These are phyloP conservation scores for Stenocarpella maydis DNA, from an alignment of 2,329 filamentous ascomycete genomes.

Conservation along the genomic window DNA sequence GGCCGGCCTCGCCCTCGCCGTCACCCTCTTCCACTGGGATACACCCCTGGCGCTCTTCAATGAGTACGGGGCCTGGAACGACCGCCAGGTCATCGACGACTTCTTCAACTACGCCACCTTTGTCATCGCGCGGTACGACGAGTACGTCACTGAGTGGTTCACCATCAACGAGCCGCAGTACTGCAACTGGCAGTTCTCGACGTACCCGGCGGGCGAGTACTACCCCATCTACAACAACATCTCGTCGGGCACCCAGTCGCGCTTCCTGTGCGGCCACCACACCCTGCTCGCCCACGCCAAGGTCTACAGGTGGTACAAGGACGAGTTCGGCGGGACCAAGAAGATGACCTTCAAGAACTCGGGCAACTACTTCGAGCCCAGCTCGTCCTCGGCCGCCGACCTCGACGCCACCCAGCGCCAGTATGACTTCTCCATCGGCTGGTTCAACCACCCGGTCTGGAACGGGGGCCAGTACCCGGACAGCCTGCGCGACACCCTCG, in stretches of 20 bases:
- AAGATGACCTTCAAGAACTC: conserved; percentile 28
- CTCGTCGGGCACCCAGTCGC: conserved; percentile 14
- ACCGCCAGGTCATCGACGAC: conserved; percentile 16
- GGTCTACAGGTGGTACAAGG: conserved; percentile 27
- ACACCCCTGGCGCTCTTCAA: conserved; percentile 23
- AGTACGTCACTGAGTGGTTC: conserved; percentile 18
- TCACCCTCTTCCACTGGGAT: conserved; percentile 30
- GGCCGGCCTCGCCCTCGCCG: conserved; percentile 6
- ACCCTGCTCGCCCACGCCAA: conserved; percentile 26
- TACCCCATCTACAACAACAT: conserved; percentile 30
- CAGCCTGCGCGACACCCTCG: conserved; percentile 18
- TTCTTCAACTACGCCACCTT: conserved; percentile 30
- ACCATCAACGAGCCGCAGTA: conserved; percentile 31
- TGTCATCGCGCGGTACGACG: conserved; percentile 18
- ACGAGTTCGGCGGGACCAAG: conserved; percentile 24
- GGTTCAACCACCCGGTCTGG: conserved; percentile 27
- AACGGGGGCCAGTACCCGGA: conserved; percentile 26
- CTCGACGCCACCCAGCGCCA: conserved; percentile 14
- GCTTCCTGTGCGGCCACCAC: conserved; percentile 27
- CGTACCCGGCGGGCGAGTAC: conserved; percentile 17
- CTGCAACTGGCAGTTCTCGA: conserved; percentile 24
- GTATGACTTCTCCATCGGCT: conserved; percentile 26
- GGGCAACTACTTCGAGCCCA: conserved; percentile 25
- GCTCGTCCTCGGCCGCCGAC: conserved; percentile 14
- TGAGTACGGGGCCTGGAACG: conserved; percentile 26